Evolutionary conservation across 116 monocot species (phyloP).

Genomic region (Cymodocea nodosa): DNA sequence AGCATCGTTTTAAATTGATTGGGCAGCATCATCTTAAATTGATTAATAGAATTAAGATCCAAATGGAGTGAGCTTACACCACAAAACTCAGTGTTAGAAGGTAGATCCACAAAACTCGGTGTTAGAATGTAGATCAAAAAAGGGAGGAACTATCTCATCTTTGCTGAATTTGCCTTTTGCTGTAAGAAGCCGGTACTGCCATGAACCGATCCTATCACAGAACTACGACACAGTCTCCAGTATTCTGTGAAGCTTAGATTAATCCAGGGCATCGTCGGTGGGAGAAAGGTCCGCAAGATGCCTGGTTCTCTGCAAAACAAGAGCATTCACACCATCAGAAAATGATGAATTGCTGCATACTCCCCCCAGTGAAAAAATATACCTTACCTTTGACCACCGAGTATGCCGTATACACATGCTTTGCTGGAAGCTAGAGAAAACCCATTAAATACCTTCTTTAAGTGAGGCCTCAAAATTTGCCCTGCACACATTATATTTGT

Average conservation of each 20-base stretch:
- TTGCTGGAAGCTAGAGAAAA: slow-evolving; percentile 22
- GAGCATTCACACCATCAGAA: too few relatives aligned
- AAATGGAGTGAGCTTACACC: not conserved
- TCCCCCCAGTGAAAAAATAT: not conserved
- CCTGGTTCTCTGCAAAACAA: slow-evolving; percentile 33
- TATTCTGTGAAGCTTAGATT: slow-evolving; percentile 36
- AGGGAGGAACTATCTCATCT: too few relatives aligned
- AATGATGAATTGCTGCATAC: not conserved
- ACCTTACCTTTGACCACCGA: slow-evolving; percentile 65
- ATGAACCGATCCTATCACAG: slow-evolving; percentile 27
- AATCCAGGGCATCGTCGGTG: slow-evolving; percentile 65
- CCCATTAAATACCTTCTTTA: slow-evolving; percentile 32
- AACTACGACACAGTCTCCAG: slow-evolving; percentile 43
- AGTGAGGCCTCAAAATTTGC: slow-evolving; percentile 45
- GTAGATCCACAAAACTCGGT: not conserved
- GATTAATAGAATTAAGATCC: not conserved
- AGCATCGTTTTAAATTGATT: too few relatives aligned
- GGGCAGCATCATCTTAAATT: too few relatives aligned
- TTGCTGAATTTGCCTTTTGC: not conserved
- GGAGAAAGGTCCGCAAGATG: slow-evolving; percentile 24
- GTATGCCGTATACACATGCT: slow-evolving; percentile 41
- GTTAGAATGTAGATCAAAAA: not conserved
- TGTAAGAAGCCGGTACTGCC: not conserved
- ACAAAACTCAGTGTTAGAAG: not conserved
- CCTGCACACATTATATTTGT: slow-evolving; percentile 24